Evolutionary conservation across 1,284 basidiomycete genomes (phyloP).

Genomic region (Moesziomyces sp.): DNA sequence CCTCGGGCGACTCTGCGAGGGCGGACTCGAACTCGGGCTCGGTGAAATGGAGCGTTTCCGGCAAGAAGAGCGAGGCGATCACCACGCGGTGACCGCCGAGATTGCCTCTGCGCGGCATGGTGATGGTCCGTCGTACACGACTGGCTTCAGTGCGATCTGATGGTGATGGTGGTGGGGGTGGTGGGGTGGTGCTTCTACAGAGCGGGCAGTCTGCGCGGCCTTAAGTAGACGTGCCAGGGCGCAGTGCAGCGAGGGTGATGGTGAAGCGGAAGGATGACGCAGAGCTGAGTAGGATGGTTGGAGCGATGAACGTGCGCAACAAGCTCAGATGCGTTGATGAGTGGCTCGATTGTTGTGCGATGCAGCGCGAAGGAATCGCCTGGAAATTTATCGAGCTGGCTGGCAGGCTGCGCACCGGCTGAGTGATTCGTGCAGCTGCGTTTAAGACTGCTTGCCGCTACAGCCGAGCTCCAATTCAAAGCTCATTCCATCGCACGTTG

Average conservation of each 20-base stretch:
- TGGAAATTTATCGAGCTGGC: slow-evolving; percentile 1
- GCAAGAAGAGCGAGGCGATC: slow-evolving; percentile 63
- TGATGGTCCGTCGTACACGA: not conserved
- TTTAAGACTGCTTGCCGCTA: too few relatives aligned
- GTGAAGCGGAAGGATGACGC: not conserved
- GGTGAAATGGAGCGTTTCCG: slow-evolving; percentile 56
- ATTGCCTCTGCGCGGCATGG: slow-evolving; percentile 49
- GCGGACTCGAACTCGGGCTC: slow-evolving; percentile 40
- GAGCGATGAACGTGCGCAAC: not conserved
- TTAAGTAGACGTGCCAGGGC: too few relatives aligned
- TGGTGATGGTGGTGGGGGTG: not conserved
- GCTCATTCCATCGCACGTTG: too few relatives aligned
- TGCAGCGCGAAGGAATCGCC: slow-evolving; percentile 4
- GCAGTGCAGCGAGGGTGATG: not conserved
- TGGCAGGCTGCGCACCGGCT: not conserved
- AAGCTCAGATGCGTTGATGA: not conserved
- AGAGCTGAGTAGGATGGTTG: not conserved
- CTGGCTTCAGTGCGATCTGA: not conserved
- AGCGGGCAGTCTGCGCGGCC: too few relatives aligned
- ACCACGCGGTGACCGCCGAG: slow-evolving; percentile 60
- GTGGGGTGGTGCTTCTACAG: not conserved
- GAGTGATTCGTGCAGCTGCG: not conserved
- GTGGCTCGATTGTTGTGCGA: not conserved
- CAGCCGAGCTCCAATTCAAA: too few relatives aligned
- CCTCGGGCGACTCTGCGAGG: slow-evolving; percentile 38